Evolutionary conservation across 106 monocot genomes (phyloP), one percentile per base, ranked within the genome.

Genomic region (Platanthera zijinensis): DNA sequence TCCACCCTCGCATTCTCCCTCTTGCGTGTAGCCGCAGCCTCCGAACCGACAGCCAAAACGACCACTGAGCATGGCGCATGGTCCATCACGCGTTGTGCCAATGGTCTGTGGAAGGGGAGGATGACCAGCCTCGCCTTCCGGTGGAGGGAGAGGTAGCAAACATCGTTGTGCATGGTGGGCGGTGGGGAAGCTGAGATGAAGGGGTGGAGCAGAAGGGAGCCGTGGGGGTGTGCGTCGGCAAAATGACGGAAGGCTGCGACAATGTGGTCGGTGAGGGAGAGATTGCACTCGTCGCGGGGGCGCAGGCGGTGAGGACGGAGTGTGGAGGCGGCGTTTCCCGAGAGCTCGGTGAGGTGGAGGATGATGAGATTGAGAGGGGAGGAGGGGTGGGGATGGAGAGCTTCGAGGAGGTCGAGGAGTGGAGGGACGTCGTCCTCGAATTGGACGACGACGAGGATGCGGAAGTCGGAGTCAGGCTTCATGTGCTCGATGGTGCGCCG

Each of bases 21-120:
- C 5, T 69, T 32, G 77, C 73, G 76, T 3, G 76, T 73, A 64
- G 18, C 48, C 17, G 8, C 72, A 7, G 47, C 80, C 39, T 39
- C 39, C 39, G 39, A 39, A 32, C 76, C 82, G 74, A 84, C 80
- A 56, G 91, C 73, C 51, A 94, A 80, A 69, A 94, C 82, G 11
- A 78, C 91, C 8, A 94, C 82, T 2, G 94, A 94, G 78, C 94
- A 91, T 0, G 88, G 91, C 5, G 94, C 85, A 76, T 82, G 80
- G 76, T 76, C 71, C 61, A 94, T 81, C 7, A 87, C 85, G 49
- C 48, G 52, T 19, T 51, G 50, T 83, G 83, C 83, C 13, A 94
- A 25, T 73, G 73, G 9, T 78, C 69, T 19, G 82, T 88, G 85
- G 80, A 89, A 94, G 12, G 94, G 94, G 18, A 94, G 72, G 73